Percentiles rank a stretch among this genome's conserved stretches.
Evolutionary conservation across 495 filamentous ascomycete species (phyloP).

Genomic region (Penicillium manginii): DNA sequence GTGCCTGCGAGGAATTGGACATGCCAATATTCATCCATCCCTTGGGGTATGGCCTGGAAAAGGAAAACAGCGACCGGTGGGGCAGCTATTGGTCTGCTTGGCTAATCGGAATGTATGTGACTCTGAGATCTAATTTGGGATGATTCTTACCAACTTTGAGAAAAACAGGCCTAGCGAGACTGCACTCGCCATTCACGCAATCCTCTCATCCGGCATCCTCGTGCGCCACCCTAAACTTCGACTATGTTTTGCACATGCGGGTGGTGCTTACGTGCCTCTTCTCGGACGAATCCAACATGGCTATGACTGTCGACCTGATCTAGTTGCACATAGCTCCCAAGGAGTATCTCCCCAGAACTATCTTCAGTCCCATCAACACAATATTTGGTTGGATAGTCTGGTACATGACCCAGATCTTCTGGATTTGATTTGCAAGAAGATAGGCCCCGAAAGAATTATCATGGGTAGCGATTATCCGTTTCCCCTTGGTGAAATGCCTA

Average conservation of each 20-base stretch:
- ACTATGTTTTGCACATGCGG: slow-evolving; percentile 27
- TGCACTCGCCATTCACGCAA: slow-evolving; percentile 22
- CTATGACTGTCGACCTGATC: slow-evolving; percentile 27
- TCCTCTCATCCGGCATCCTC: slow-evolving; percentile 20
- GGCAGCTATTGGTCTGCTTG: slow-evolving; percentile 26
- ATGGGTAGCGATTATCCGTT: slow-evolving; percentile 34
- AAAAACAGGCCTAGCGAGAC: slow-evolving; percentile 21
- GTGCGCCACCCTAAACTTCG: slow-evolving; percentile 22
- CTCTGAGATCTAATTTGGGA: neutral
- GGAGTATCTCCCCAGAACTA: slow-evolving; percentile 23
- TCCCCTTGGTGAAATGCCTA: slow-evolving; percentile 27
- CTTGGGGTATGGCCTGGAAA: slow-evolving; percentile 21
- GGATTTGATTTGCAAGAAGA: slow-evolving; percentile 26
- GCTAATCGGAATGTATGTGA: slow-evolving; percentile 24
- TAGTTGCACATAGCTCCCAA: slow-evolving; percentile 23
- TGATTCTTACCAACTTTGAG: neutral
- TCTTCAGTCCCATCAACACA: slow-evolving; percentile 18
- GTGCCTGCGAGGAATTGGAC: slow-evolving; percentile 22
- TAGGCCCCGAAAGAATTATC: slow-evolving; percentile 20
- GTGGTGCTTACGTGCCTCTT: slow-evolving; percentile 22
- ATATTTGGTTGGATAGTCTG: slow-evolving; percentile 32
- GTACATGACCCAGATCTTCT: slow-evolving; percentile 27
- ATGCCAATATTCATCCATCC: slow-evolving; percentile 27
- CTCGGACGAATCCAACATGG: slow-evolving; percentile 29
- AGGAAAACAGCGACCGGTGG: slow-evolving; percentile 25